Conservation (phyloP, 1,284 basidiomycete genomes). For the Ganoderma sp. region DNA sequence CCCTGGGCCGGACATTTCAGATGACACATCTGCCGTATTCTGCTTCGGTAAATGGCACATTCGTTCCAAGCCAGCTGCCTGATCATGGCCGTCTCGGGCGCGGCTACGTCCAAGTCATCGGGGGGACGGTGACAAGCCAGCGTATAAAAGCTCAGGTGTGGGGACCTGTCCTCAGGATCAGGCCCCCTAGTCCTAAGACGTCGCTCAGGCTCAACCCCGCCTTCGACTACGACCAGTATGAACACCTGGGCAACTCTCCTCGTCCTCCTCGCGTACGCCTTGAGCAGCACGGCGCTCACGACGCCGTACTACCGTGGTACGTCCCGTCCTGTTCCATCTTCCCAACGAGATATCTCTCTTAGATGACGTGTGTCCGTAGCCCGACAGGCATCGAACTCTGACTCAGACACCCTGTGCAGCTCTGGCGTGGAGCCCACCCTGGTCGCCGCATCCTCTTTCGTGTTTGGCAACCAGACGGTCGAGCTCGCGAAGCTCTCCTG, state of each 20-base stretch:
- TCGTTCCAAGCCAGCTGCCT: neutral
- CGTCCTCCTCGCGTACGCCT: slow-evolving; percentile 20
- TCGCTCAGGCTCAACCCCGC: neutral
- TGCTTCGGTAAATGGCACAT: neutral
- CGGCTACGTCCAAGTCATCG: neutral
- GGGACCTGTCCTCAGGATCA: neutral
- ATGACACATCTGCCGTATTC: neutral
- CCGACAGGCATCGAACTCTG: slow-evolving; percentile 20
- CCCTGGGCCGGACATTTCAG: slow-evolving; percentile 1
- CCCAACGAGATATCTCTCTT: neutral
- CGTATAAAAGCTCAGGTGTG: neutral
- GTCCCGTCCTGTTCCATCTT: neutral
- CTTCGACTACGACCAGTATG: slow-evolving; percentile 13
- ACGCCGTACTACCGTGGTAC: slow-evolving; percentile 24
- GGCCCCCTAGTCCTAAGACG: slow-evolving; percentile 1
- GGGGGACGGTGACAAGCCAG: neutral
- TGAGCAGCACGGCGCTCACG: slow-evolving; percentile 22
- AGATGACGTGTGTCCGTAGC: slow-evolving; percentile 11
- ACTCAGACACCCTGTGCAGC: slow-evolving; percentile 16
- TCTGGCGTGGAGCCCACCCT: slow-evolving; percentile 11
- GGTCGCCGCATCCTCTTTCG: slow-evolving; percentile 2
- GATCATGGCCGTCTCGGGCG: neutral
- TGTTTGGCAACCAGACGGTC: slow-evolving; percentile 14
- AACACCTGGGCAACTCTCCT: slow-evolving; percentile 21
- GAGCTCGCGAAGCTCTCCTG: slow-evolving; percentile 25